Base-by-base conservation (phyloP, 2,329 filamentous ascomycete genomes). In the Rhinocladiella mackenziei region DNA sequence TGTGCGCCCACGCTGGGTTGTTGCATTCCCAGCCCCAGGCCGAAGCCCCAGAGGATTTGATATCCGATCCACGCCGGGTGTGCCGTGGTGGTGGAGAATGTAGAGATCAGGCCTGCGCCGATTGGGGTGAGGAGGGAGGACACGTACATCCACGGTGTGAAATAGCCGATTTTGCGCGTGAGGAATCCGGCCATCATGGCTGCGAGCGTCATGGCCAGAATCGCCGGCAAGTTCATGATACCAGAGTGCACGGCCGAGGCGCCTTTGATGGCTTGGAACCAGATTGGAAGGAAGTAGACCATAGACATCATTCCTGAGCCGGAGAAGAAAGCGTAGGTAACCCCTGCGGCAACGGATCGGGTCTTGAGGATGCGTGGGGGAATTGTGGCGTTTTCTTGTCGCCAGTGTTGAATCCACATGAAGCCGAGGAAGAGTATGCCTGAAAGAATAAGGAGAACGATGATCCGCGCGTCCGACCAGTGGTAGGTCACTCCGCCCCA, bases 341-440 rank as follows among this genome's bases (percentile, higher is more conserved):
- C 63, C 0, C 71, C 73, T 3, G 68, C 69, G 6, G 74, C 58
- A 50, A 82, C 70, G n/a, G 71, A 76, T 4, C 78, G 71, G 15
- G 61, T 69, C 32, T 38, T 49, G 45, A 82, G 71, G 32, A 83
- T 65, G 28, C 70, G 70, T 2, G 69, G 63, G 1, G 79, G 78
- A 17, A 82, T 66, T 0, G 77, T 78, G 5, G 79, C 78, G 2
- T 70, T 74, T 20, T 80, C 67, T 1, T 74, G 74, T 61, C 72
- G 71, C 52, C 70, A 62, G 20, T 76, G 61, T 59, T 82, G 77
- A 1, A 81, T 68, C 2, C 63, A 58, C 17, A 65, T 64, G 38
- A 69, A 68, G 7, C 49, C 54, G n/a, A 44, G 41, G 20, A 63
- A 32, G 1, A 67, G 56, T 1, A 65, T 49, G 18, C 35, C 62